These are phyloP conservation scores for Styphnolobium japonicum DNA, from an alignment of 306 rosid genomes.

Conservation along the genomic window DNA sequence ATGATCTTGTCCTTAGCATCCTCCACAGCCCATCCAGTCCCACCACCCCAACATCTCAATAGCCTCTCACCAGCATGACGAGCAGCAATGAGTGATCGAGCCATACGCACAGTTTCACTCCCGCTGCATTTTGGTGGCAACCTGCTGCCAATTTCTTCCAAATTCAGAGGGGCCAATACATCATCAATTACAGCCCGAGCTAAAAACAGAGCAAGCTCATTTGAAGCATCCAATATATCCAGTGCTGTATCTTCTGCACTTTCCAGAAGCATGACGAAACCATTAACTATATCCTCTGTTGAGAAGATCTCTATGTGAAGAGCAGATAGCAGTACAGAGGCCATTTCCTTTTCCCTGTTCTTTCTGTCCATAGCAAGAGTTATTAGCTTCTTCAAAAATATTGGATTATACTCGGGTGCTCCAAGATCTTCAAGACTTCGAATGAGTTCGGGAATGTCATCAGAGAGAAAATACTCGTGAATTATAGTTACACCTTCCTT, in stretches of 20 bases:
- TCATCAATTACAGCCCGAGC: conserved; percentile 98
- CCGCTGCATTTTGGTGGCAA: conserved; percentile 69
- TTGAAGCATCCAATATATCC: conserved; percentile 95
- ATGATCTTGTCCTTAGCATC: conserved; percentile 96
- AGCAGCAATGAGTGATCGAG: conserved; percentile 73
- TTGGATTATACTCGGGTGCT: conserved; percentile 69
- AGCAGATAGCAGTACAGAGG: conserved; percentile 91
- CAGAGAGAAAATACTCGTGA: conserved; percentile 91
- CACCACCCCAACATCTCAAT: conserved; percentile 98
- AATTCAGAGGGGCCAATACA: conserved; percentile 84
- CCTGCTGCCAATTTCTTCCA: conserved; percentile 79
- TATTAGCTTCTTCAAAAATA: conserved; percentile 88
- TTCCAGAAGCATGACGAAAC: conserved; percentile 85
- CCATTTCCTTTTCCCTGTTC: conserved; percentile 99
- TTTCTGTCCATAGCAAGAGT: conserved; percentile 96
- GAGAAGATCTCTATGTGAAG: conserved; percentile 95
- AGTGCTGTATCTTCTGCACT: conserved; percentile 91
- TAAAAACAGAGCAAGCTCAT: conserved; percentile 86
- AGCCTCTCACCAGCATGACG: conserved; percentile 99
- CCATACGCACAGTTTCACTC: conserved; percentile 80
- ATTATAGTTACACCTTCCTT: conserved; percentile 81
- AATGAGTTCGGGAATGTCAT: conserved; percentile 94
- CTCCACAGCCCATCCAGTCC: conserved; percentile 99
- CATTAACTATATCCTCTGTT: conserved; percentile 84
- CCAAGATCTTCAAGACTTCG: conserved; percentile 89